A percentile compares a stretch with the other conserved stretches of the same genome.
Evolutionary conservation across 2,329 filamentous ascomycete species (phyloP).

Genomic region (Gyromitra esculenta): DNA sequence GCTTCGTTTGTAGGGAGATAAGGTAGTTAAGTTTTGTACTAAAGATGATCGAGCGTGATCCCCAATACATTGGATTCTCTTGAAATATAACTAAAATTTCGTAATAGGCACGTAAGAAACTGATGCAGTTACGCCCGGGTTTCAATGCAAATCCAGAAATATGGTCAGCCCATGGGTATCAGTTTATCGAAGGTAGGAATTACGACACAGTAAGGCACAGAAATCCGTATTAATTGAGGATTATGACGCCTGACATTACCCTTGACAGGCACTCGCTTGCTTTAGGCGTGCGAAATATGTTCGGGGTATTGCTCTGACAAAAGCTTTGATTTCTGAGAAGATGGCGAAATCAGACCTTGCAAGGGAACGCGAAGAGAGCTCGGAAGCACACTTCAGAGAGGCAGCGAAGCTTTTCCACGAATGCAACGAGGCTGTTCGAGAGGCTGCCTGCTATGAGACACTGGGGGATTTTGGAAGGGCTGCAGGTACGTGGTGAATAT

Average conservation of each 20-base stretch:
- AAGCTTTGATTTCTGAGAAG: slow-evolving; percentile 49
- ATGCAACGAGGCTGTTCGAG: slow-evolving; percentile 28
- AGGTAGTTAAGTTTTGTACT: slow-evolving; percentile 53
- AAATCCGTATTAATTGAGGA: not conserved
- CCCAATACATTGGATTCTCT: not conserved
- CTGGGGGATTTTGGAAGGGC: slow-evolving; percentile 45
- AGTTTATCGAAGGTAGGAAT: slow-evolving; percentile 56
- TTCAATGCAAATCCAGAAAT: slow-evolving; percentile 53
- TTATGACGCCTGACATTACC: not conserved
- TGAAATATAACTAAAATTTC: not conserved
- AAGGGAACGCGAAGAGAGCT: slow-evolving; percentile 36
- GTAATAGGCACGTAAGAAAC: slow-evolving; percentile 45
- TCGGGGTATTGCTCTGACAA: slow-evolving; percentile 11
- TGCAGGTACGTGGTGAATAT: slow-evolving; percentile 22
- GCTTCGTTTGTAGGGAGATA: slow-evolving; percentile 44
- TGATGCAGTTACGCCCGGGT: slow-evolving; percentile 53
- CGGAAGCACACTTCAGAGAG: slow-evolving; percentile 46
- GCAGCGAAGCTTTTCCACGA: slow-evolving; percentile 45
- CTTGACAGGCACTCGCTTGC: slow-evolving; percentile 36
- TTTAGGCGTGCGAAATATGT: slow-evolving; percentile 48
- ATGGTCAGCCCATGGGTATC: slow-evolving; percentile 55
- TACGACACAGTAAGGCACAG: slow-evolving; percentile 53
- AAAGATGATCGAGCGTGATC: slow-evolving; percentile 21
- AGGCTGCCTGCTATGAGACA: slow-evolving; percentile 40
- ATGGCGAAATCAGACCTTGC: slow-evolving; percentile 35